Conservation (phyloP, 805 yeast genomes). For the Saturnispora mendoncae region DNA sequence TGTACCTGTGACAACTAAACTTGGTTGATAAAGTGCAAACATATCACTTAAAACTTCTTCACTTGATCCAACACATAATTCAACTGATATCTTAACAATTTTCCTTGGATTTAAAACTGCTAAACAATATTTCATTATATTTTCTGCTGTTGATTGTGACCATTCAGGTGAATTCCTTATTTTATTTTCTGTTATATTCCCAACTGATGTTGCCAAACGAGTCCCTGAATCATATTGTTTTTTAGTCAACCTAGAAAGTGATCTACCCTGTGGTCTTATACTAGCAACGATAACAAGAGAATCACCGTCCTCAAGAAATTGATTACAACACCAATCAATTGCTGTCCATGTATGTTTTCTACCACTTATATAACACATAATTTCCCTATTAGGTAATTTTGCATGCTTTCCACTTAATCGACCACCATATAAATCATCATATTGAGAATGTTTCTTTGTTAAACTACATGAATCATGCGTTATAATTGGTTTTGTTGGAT, state of each 20-base stretch:
- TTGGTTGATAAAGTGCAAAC: constrained; percentile 54
- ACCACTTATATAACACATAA: constrained; percentile 61
- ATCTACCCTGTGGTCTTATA: constrained; percentile 28
- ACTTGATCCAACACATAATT: constrained; percentile 51
- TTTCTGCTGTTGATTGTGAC: constrained; percentile 36
- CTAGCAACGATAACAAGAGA: constrained; percentile 54
- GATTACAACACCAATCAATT: constrained; percentile 56
- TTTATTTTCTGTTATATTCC: constrained; percentile 25
- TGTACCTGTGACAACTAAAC: constrained; percentile 46
- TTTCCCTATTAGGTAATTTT: constrained; percentile 40
- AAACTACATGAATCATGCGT: constrained; percentile 35
- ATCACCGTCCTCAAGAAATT: constrained; percentile 56
- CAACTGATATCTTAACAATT: constrained; percentile 47
- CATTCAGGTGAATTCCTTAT: constrained; percentile 39
- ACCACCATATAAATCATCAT: constrained; percentile 37
- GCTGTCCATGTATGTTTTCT: constrained; percentile 78
- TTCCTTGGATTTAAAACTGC: constrained; percentile 37
- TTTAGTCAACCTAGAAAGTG: constrained; percentile 15
- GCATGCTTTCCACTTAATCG: constrained; percentile 27
- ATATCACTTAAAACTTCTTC: constrained; percentile 49
- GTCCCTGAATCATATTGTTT: constrained; percentile 16
- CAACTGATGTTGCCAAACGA: constrained; percentile 3
- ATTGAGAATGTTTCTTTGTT: constrained; percentile 39
- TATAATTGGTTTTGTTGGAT: constrained; percentile 31
- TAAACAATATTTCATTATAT: constrained; percentile 45